Evolutionary conservation across 257 asterid species (phyloP).

Genomic region (Anisodus acutangulus): DNA sequence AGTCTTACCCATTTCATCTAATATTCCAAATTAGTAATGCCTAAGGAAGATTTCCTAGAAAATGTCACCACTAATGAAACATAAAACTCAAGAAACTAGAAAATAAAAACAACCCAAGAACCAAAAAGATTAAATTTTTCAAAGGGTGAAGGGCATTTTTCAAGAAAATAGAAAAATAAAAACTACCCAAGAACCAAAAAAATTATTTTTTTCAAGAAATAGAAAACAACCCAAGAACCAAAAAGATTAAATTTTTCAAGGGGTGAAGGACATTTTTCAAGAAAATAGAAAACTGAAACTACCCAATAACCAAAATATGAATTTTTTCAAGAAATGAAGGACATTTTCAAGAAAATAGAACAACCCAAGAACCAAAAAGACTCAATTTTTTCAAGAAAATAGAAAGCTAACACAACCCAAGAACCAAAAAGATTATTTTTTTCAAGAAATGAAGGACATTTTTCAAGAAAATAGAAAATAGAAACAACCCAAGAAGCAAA

Average conservation of each 20-base stretch:
- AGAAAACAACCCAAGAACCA: neutral
- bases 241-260: neutral
- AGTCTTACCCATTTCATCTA: constrained; percentile 72
- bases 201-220: no score
- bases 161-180: neutral
- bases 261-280: neutral
- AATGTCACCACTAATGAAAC: neutral
- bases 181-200: no score
- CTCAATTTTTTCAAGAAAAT: neutral
- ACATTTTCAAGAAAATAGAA: neutral
- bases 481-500: no score
- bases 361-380: no score
- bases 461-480: neutral
- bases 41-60: constrained; percentile 35
- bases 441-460: no score
- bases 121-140: neutral
- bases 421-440: no score
- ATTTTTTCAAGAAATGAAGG: neutral
- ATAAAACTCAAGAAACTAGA: neutral
- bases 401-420: neutral
- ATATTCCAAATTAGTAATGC: constrained; percentile 47
- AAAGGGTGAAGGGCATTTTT: neutral
- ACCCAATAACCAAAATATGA: constrained; percentile 15
- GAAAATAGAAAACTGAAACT: neutral
- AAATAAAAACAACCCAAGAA: neutral